Evolutionary conservation across 106 monocot genomes (phyloP).

Genomic region (Allium fistulosum): DNA sequence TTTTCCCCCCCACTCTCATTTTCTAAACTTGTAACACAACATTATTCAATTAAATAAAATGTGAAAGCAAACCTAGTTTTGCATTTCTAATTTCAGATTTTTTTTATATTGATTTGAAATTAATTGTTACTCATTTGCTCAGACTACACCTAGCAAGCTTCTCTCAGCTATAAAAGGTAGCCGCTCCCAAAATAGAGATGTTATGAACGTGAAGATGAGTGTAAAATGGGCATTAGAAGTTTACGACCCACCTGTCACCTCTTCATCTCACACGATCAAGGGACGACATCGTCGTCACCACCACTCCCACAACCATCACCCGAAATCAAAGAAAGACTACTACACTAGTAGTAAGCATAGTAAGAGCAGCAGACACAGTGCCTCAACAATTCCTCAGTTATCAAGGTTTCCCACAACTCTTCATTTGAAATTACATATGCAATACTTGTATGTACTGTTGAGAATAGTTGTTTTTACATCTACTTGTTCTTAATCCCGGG

Average conservation of each 20-base stretch:
- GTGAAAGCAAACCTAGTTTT: no score
- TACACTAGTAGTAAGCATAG: slow-evolving; percentile 24
- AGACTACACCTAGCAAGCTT: slow-evolving; percentile 9
- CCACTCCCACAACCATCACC: slow-evolving; percentile 6
- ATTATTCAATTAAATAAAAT: no score
- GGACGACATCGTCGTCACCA: neutral
- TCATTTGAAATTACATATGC: neutral
- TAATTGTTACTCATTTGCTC: neutral
- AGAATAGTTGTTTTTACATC: neutral
- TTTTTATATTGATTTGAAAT: no score
- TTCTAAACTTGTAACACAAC: no score
- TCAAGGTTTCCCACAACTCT: slow-evolving; percentile 7
- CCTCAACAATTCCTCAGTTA: slow-evolving; percentile 3
- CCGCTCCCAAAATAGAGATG: slow-evolving; percentile 20
- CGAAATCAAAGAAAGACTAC: slow-evolving; percentile 31
- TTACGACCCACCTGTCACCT: slow-evolving; percentile 58
- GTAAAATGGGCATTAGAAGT: slow-evolving; percentile 67
- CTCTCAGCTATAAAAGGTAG: slow-evolving; percentile 48
- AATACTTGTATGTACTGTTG: neutral
- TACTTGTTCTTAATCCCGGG: neutral
- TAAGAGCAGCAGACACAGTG: slow-evolving; percentile 13
- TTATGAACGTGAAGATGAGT: slow-evolving; percentile 8
- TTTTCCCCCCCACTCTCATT: no score
- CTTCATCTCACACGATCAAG: slow-evolving; percentile 46
- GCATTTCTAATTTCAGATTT: no score